phyloP scores from a whole-genome alignment of 345 rosid genomes.

The Turritis glabra region DNA sequence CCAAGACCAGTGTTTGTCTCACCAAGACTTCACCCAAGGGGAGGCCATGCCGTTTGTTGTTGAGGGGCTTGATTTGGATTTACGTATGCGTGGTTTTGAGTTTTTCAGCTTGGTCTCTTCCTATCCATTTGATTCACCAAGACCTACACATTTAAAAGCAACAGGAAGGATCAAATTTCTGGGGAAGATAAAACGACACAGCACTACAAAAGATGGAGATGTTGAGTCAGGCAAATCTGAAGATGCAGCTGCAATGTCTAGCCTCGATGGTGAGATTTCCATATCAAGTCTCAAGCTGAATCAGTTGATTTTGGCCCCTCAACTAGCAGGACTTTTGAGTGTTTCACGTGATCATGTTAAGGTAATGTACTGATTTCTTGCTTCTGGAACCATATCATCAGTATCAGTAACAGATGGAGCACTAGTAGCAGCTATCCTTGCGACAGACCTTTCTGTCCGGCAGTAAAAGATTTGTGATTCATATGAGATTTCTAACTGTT shows the following conservation, averaged over 20 bases:
- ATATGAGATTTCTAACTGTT: background rate
- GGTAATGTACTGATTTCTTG: conserved; percentile 47
- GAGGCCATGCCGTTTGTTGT: conserved; percentile 60
- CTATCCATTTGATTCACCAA: conserved; percentile 92
- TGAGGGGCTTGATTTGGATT: conserved; percentile 92
- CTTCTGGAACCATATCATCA: conserved; percentile 8
- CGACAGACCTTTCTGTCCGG: background rate
- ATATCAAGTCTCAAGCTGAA: conserved; percentile 88
- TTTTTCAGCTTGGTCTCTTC: conserved; percentile 82
- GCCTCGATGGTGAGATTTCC: conserved; percentile 82
- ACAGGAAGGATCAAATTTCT: conserved; percentile 89
- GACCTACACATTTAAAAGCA: conserved; percentile 91
- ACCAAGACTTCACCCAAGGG: conserved; percentile 43
- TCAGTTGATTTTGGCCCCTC: conserved; percentile 93
- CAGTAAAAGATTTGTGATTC: background rate
- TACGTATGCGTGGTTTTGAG: conserved; percentile 96
- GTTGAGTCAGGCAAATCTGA: conserved; percentile 38
- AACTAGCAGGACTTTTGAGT: conserved; percentile 75
- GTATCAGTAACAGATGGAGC: conserved; percentile 19
- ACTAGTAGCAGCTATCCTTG: conserved; percentile 18
- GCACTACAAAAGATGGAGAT: conserved; percentile 37
- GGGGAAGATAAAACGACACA: conserved; percentile 64
- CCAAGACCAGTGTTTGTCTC: conserved; percentile 57
- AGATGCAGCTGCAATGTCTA: conserved; percentile 36
- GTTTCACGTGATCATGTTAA: conserved; percentile 72